A percentile compares a stretch with the other conserved stretches of the same genome.
Evolutionary conservation across 2,329 filamentous ascomycete genomes (phyloP).

Genomic region (Fusarium poae): DNA sequence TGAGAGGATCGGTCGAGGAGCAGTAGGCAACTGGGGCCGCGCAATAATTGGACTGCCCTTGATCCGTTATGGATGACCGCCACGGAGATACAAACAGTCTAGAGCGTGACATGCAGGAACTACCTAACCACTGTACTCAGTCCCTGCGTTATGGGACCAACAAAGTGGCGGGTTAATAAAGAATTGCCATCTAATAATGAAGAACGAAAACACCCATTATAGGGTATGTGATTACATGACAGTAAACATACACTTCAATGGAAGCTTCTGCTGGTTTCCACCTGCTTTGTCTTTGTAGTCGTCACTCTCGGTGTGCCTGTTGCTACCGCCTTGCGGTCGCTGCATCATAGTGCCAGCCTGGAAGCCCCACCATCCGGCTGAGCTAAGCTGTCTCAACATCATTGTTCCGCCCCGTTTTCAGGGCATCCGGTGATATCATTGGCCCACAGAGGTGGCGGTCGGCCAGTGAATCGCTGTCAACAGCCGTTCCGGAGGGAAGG

Average conservation of each 20-base stretch:
- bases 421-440: conserved; percentile 53
- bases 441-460: conserved; percentile 49
- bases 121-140: neutral
- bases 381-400: conserved; percentile 50
- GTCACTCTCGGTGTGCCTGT: conserved; percentile 49
- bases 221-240: neutral
- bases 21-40: conserved; percentile 27
- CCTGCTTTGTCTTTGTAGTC: conserved; percentile 44
- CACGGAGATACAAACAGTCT: conserved; percentile 11
- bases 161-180: conserved; percentile 26
- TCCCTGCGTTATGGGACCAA: conserved; percentile 19
- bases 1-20: conserved; percentile 10
- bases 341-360: conserved; percentile 46
- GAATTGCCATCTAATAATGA: neutral
- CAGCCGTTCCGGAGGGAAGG: conserved; percentile 44
- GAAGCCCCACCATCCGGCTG: conserved; percentile 42
- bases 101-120: conserved; percentile 31
- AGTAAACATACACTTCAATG: conserved; percentile 18
- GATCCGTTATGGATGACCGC: conserved; percentile 33
- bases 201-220: neutral
- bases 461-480: conserved; percentile 49
- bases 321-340: conserved; percentile 38
- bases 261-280: conserved; percentile 44
- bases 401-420: conserved; percentile 54
- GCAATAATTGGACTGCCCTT: conserved; percentile 31